A percentile compares a stretch with the other conserved stretches of the same genome.
Conservation (phyloP, 2,329 filamentous ascomycete species). For the Trichoderma sp. region DNA sequence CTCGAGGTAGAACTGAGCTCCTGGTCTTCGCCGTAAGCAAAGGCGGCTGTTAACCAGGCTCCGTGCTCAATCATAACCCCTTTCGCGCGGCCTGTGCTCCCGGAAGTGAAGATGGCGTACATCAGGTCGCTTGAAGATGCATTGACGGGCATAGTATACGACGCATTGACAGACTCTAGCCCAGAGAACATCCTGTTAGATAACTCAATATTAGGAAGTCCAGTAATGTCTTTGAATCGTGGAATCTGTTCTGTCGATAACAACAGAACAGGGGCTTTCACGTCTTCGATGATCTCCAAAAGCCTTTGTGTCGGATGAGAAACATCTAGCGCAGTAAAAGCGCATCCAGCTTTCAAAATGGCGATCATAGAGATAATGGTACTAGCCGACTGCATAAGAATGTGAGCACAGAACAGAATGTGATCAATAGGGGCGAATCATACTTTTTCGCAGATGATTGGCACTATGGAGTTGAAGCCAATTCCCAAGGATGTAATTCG, state of each 20-base stretch:
- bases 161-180: background rate
- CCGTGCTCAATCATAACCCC: constrained; percentile 35
- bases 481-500: background rate
- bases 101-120: constrained; percentile 35
- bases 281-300: constrained; percentile 3
- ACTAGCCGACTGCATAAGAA: background rate
- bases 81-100: constrained; percentile 36
- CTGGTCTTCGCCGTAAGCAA: constrained; percentile 5
- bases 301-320: constrained; percentile 12
- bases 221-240: background rate
- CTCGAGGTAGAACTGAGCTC: constrained; percentile 23
- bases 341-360: background rate
- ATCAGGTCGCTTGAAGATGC: background rate
- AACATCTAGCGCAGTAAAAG: constrained; percentile 2
- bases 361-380: constrained; percentile 5
- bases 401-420: background rate
- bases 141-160: background rate
- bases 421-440: background rate
- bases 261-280: background rate
- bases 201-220: background rate
- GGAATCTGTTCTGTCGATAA: background rate
- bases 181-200: background rate
- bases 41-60: constrained; percentile 27
- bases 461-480: background rate
- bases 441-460: constrained; percentile 10